Evolutionary conservation across 2,329 filamentous ascomycete species (phyloP).

Genomic region (Diaporthe vexans): DNA sequence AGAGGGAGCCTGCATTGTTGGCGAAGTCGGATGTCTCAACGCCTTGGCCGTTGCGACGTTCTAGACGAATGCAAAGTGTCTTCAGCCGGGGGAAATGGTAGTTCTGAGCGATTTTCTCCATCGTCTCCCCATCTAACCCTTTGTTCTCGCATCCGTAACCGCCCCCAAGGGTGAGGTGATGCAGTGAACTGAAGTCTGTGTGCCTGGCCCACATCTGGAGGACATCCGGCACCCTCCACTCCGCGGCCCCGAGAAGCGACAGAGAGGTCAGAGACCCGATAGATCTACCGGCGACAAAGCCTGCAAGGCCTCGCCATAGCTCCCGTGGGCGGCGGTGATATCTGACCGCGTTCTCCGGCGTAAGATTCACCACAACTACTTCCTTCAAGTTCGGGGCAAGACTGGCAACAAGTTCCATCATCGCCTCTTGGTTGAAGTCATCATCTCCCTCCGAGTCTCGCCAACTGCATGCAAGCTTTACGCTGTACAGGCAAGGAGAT

Average conservation of each 20-base stretch:
- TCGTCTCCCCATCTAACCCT: neutral
- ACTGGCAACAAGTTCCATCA: slow-evolving; percentile 31
- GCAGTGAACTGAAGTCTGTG: slow-evolving; percentile 22
- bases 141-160: neutral
- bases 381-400: slow-evolving; percentile 35
- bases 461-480: too few relatives aligned
- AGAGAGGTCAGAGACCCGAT: slow-evolving; percentile 24
- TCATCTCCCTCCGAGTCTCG: neutral
- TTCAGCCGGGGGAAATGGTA: slow-evolving; percentile 18
- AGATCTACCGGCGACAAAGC: neutral
- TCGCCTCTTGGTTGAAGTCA: slow-evolving; percentile 34
- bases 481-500: too few relatives aligned
- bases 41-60: neutral
- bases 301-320: slow-evolving; percentile 24
- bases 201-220: slow-evolving; percentile 13
- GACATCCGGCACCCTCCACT: neutral
- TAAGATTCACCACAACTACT: neutral
- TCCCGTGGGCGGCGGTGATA: too few relatives aligned
- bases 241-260: neutral
- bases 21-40: slow-evolving; percentile 1
- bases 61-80: slow-evolving; percentile 2
- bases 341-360: too few relatives aligned
- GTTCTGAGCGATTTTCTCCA: neutral
- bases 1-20: neutral
- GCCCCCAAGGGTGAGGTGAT: slow-evolving; percentile 20